These are phyloP conservation scores for Noccaea caerulescens DNA, from an alignment of 345 rosid species.

Conservation along the genomic window DNA sequence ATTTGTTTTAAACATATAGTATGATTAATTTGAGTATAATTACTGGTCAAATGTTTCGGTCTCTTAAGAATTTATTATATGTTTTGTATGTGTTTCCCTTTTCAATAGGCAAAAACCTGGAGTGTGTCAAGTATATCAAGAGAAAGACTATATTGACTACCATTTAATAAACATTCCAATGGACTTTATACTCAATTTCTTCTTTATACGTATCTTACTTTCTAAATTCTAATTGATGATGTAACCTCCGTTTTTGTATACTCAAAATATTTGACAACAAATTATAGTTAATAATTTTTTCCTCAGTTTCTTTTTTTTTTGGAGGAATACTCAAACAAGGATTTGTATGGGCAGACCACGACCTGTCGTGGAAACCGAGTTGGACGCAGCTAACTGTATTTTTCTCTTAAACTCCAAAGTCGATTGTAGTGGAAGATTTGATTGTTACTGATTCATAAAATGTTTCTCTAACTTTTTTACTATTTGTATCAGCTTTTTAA, in stretches of 20 bases:
- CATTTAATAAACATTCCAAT: conserved; percentile 19
- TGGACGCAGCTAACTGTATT: too few relatives aligned
- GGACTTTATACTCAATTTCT: conserved; percentile 1
- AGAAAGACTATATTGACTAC: conserved; percentile 28
- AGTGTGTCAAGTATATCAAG: conserved; percentile 20
- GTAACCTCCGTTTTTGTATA: conserved; percentile 7
- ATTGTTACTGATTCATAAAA: too few relatives aligned
- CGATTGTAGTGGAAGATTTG: too few relatives aligned
- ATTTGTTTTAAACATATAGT: neutral
- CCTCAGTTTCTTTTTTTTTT: too few relatives aligned
- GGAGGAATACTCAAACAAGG: too few relatives aligned
- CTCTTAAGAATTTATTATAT: conserved; percentile 5
- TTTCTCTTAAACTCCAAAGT: too few relatives aligned
- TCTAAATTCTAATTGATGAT: neutral
- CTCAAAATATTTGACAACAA: neutral
- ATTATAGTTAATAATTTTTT: too few relatives aligned
- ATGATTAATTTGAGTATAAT: neutral
- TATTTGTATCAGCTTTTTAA: too few relatives aligned
- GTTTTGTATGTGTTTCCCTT: neutral
- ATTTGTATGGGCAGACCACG: too few relatives aligned
- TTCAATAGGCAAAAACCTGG: conserved; percentile 11
- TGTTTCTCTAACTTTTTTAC: too few relatives aligned
- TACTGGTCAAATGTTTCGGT: conserved; percentile 15
- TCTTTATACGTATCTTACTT: neutral
- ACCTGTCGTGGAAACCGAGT: too few relatives aligned